Evolutionary conservation across 2,329 filamentous ascomycete genomes (phyloP), one percentile per base, ranked within the genome.

Genomic region (Botrytis tulipae): DNA sequence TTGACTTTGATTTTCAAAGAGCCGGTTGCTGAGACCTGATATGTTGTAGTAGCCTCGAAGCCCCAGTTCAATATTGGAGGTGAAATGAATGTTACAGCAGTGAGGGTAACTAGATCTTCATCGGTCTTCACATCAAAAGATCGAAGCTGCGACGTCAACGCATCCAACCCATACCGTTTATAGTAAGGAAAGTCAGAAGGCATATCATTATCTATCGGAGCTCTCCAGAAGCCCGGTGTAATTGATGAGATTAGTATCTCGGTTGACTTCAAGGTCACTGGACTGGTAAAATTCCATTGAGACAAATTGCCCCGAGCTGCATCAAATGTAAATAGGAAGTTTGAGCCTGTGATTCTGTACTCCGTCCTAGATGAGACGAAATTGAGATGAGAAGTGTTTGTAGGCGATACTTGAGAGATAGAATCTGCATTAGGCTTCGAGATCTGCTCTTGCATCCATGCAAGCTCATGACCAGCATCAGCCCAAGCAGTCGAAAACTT

Each of bases 171-270:
- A 69, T 85, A 86, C 29, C 84, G 83, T 62, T 85, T 82, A 90
- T 90, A 92, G 76, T 91, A 88, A 8, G 84, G 85, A 5, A 87
- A 84, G 18, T 88, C 86, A 25, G 81, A 78, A 0, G 87, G 84
- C 0, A 83, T 82, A 77, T 92, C 90, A 77, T 92, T 92, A 80
- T 92, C 88, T 0, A 90, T 92, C 22, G 86, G 85, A 0, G 90
- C 87, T 7, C 90, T 88, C 86, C 89, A 92, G 81, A 92, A 88
- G 9, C 84, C 75, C 20, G 62, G 72, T 46, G 8, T 62, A 25
- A 73, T 62, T n/a, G 73, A 69, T 29, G 72, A 67, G 16, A 65
- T 59, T 18, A 35, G 46, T 73, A 35, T 42, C 44, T 70, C 18
- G 22, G 9, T 73, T 48, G n/a, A 51, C 42, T 54, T 44, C 4